A percentile compares a stretch with the other conserved stretches of the same genome.
Conservation (phyloP, 345 rosid species). For the rapeseed (Brassica napus) region Da-Ae NC_063441.1:21195001-21195500, state of each 20-base stretch:
- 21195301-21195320: slow-evolving; percentile 58
- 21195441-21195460: slow-evolving; percentile 46
- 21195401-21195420: slow-evolving; percentile 52
- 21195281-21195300: slow-evolving; percentile 52
- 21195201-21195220: slow-evolving; percentile 37
- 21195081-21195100: slow-evolving; percentile 67
- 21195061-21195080: slow-evolving; percentile 62
- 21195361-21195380: slow-evolving; percentile 61
- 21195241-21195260: slow-evolving; percentile 59
- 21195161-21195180: slow-evolving; percentile 60
- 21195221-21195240: slow-evolving; percentile 58
- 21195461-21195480: slow-evolving; percentile 58
- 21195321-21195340: slow-evolving; percentile 74
- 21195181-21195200: slow-evolving; percentile 33
- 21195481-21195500: slow-evolving; percentile 61
- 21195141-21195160: slow-evolving; percentile 39
- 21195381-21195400: slow-evolving; percentile 54
- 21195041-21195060: slow-evolving; percentile 77
- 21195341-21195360: slow-evolving; percentile 53
- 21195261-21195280: slow-evolving; percentile 66
- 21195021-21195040: slow-evolving; percentile 73
- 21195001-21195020: slow-evolving; percentile 64
- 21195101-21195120: slow-evolving; percentile 50
- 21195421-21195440: slow-evolving; percentile 39
- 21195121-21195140: slow-evolving; percentile 21